Evolutionary conservation across 305 asterid species (phyloP), one percentile per base, ranked within the genome.

Genomic region (Solanum aculeatissimum): DNA sequence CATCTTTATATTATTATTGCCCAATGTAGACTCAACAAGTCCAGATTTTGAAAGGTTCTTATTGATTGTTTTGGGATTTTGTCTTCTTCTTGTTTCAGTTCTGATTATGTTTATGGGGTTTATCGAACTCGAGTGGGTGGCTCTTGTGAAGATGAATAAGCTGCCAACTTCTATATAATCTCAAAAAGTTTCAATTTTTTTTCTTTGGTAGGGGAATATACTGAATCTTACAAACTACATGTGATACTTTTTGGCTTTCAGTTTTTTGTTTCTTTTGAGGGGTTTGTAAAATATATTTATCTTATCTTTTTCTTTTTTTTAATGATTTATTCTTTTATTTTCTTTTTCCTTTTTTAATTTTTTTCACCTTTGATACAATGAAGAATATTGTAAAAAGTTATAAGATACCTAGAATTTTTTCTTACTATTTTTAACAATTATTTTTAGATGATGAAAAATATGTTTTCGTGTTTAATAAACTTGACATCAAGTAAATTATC

Each of bases 1-100:
- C 94, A 94, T 93, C 89, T 89, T 86, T 87, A 45, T n/a, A 70
- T 18, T 60, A 42, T 81, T 65, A 71, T 27, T 32, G 58, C 51
- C 51, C 53, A 69, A 38, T 2, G 3, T 70, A 40, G 6, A 40
- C 21, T 13, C n/a, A 21, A 72, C 80, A 23, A 63, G 32, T 35
- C 68, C 15, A 23, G 84, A 57, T 43, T 40, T 14, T 60, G 18
- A 38, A 8, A 43, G 69, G 58, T 81, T 81, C 71, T 14, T 23
- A 38, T 29, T 40, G 71, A 42, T 60, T 18, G 70, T n/a, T 80
- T n/a, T 57, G 71, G 70, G 35, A 25, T 23, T 72, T 57, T 21
- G 16, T n/a, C 35, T 9, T 35, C 18, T 80, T 38, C 10, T 80
- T 23, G 80, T 25, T 45, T 72, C 58, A 23, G 72, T 19, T 43